A percentile compares a stretch with the other conserved stretches of the same genome.
These are phyloP conservation scores for Sarocladium strictum DNA, from an alignment of 2,329 filamentous ascomycete genomes.

Conservation along the genomic window DNA sequence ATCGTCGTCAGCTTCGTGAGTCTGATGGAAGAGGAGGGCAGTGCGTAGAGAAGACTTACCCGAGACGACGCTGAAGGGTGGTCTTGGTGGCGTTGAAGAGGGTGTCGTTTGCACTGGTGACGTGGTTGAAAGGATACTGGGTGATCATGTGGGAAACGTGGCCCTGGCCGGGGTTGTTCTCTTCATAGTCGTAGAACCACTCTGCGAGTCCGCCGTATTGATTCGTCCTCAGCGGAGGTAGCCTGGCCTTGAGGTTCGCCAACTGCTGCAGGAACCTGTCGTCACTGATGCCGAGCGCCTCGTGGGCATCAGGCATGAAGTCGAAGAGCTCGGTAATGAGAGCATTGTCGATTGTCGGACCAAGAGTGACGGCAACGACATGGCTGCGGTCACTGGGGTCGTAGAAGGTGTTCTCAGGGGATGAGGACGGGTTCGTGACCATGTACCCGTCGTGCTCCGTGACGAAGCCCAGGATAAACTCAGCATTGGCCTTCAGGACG, in stretches of 20 bases:
- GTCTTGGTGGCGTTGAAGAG: conserved; percentile 8
- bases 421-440: conserved; percentile 21
- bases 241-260: not conserved
- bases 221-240: not conserved
- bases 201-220: conserved; percentile 10
- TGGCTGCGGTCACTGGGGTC: conserved; percentile 13
- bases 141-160: conserved; percentile 11
- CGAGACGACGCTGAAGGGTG: conserved; percentile 7
- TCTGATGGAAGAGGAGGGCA: too few relatives aligned
- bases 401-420: conserved; percentile 20
- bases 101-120: conserved; percentile 10
- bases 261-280: conserved; percentile 10
- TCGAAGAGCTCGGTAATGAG: conserved; percentile 13
- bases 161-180: conserved; percentile 11
- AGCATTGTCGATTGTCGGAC: conserved; percentile 12
- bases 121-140: conserved; percentile 9
- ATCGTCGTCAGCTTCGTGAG: not conserved
- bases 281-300: conserved; percentile 11
- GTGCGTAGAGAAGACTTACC: not conserved
- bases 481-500: conserved; percentile 20
- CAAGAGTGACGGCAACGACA: conserved; percentile 11
- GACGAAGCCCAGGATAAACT: conserved; percentile 26
- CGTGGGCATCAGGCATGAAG: conserved; percentile 11
- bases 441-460: conserved; percentile 20
- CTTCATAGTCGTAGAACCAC: conserved; percentile 10